Evolutionary conservation across 371 early-diverging fungal genomes (phyloP), one percentile per base, ranked within the genome.

Genomic region (Cokeromyces recurvatus): DNA sequence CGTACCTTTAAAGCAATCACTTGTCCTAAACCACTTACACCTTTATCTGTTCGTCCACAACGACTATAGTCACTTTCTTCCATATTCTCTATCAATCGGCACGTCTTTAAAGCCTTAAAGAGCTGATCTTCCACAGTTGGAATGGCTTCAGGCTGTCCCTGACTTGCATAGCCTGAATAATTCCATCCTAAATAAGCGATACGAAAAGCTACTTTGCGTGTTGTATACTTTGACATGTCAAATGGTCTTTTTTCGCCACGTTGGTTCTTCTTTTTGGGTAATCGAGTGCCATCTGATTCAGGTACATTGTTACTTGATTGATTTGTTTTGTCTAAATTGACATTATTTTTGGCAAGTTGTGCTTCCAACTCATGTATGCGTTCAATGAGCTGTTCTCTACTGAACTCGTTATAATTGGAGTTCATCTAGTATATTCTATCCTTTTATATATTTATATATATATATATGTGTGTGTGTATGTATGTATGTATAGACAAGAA

Each of bases 31-130:
- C 91, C 91, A 55, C 91, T 91, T 12, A 98, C 98, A 0, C 99
- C 99, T 42, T 88, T 86, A 63, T 98, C 98, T 0, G 99, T 98
- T 19, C 98, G 73, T 21, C 98, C 96, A 64, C 95, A 94, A 20
- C 92, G 79, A 38, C 84, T 76, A 62, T 84, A 91, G 32, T 84
- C 78, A 70, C 80, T 77, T 21, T 66, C 48, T 3, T 72, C 54
- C 2, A 80, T 79, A 37, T 74, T 66, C 10, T 65, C 68, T 9
- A 97, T 86, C 27, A 95, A 74, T 51, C 78, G 78, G 38, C 90
- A 79, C 1, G 68, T 79, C 29, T 77, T 56, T 29, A 97, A 56
- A 0, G 95, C 95, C 19, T 77, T 57, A 52, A 93, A 91, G 7
- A 96, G 52, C 38, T 82, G 78, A 7, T 86, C 84, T 70, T 97